phyloP scores from a whole-genome alignment of 495 filamentous ascomycete species.

The Lepidopterella palustris region DNA sequence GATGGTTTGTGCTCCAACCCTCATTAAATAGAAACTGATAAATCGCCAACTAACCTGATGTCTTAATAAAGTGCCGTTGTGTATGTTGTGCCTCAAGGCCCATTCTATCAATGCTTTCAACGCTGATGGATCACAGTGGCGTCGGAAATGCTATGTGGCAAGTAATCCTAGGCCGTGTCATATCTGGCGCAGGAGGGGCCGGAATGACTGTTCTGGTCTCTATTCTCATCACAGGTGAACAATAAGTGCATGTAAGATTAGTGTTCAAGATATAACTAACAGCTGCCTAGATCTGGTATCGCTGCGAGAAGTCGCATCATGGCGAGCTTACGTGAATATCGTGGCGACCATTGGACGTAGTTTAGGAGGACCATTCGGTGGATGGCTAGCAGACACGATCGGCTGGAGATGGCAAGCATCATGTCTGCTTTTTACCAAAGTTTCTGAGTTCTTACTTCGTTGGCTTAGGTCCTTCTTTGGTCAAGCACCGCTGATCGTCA shows the following conservation, averaged over 20 bases:
- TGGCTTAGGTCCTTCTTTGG: conserved; percentile 51
- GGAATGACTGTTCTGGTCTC: conserved; percentile 23
- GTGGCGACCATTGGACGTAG: conserved; percentile 57
- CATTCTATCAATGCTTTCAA: not conserved
- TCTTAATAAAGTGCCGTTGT: conserved; percentile 1
- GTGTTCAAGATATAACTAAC: not conserved
- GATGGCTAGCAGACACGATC: conserved; percentile 56
- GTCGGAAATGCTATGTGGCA: conserved; percentile 11
- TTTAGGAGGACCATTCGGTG: conserved; percentile 58
- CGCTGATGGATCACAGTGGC: conserved; percentile 2
- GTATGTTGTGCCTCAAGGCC: not conserved
- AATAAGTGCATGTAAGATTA: not conserved
- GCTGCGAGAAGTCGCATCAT: conserved; percentile 58
- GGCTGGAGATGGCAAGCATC: conserved; percentile 58
- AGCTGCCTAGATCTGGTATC: conserved; percentile 50
- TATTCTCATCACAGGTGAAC: conserved; percentile 19
- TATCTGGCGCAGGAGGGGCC: conserved; percentile 17
- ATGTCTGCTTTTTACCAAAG: not conserved
- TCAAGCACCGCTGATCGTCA: conserved; percentile 49
- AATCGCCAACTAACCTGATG: not conserved
- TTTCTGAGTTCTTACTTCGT: not conserved
- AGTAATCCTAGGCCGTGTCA: conserved; percentile 20
- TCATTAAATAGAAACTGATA: not conserved
- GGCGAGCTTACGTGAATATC: conserved; percentile 62
- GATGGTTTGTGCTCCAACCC: conserved; percentile 13